Conservation (phyloP, 108 stramenopile genomes). For the Aurantiochytrium sp. region DNA sequence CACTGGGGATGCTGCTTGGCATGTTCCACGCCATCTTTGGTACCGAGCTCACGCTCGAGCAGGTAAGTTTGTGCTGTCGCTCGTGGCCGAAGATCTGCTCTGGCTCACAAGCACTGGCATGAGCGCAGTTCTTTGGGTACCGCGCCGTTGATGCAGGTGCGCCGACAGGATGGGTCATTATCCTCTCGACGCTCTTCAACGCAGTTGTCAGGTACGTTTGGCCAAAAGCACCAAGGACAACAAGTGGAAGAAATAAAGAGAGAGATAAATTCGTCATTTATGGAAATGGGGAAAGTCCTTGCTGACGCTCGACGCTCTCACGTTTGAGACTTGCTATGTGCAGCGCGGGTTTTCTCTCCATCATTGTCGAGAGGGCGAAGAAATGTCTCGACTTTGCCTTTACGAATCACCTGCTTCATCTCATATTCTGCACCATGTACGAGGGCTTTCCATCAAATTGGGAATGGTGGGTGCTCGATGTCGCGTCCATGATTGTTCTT, state of each 20-base stretch:
- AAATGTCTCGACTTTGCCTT: conserved; percentile 13
- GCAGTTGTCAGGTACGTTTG: not conserved
- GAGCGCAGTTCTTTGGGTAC: not conserved
- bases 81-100: no score
- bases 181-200: not conserved
- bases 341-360: not conserved
- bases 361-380: not conserved
- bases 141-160: not conserved
- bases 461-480: conserved; percentile 6
- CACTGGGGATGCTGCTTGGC: not conserved
- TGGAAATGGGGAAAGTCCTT: no score
- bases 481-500: not conserved
- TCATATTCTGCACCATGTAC: not conserved
- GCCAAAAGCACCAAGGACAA: not conserved
- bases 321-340: not conserved
- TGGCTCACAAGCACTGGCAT: not conserved
- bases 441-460: not conserved
- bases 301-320: no score
- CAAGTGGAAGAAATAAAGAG: no score
- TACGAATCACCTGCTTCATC: not conserved
- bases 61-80: not conserved
- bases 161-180: not conserved
- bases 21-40: conserved; percentile 8
- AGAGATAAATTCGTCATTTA: no score
- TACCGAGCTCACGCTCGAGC: not conserved